Evolutionary conservation across 2,329 filamentous ascomycete genomes (phyloP), one percentile per base, ranked within the genome.

Genomic region (Aspergillus fumigatiaffinis): DNA sequence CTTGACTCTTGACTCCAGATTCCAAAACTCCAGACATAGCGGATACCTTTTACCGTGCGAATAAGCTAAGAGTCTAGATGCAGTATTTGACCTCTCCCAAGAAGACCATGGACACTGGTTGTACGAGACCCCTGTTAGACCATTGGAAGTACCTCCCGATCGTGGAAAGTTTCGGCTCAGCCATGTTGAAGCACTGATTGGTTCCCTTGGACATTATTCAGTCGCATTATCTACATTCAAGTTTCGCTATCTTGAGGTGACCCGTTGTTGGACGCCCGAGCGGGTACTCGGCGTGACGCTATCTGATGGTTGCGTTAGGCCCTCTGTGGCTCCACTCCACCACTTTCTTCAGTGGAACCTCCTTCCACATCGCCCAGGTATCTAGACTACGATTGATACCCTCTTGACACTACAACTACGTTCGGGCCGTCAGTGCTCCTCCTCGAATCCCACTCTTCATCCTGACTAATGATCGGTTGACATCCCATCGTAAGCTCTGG

Each of bases 191-290:
- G 42, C 8, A 46, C n/a, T 46, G 42, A 46, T 23, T 46, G n/a
- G n/a, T 23, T 20, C 7, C 1, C 42, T 38, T 38, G 32, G 5
- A 17, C 32, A 17, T 38, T 38, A 17, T 17, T 38, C 32, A 38
- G 32, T 38, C 14, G 32, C 32, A 38, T 17, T 38, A 38, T 38
- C 32, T 17, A 38, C 14, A 17, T 38, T 7, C 14, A 17, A 5
- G 14, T 38, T 38, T n/a, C 14, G 5, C 14, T 17, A 38, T 38
- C 8, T n/a, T 44, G 21, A 44, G 41, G 41, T 9, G 41, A 17
- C 10, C 41, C 32, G 26, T 32, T 50, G 47, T 55, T 35, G 48
- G 57, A 51, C 52, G 54, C 60, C 54, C 52, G 56, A 59, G 60
- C 52, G 53, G 53, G 50, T 58, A 52, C 25, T 51, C 52, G 54